Evolutionary conservation across 805 yeast species (phyloP), one percentile per base, ranked within the genome.

Genomic region (Metschnikowia drakensbergensis): DNA sequence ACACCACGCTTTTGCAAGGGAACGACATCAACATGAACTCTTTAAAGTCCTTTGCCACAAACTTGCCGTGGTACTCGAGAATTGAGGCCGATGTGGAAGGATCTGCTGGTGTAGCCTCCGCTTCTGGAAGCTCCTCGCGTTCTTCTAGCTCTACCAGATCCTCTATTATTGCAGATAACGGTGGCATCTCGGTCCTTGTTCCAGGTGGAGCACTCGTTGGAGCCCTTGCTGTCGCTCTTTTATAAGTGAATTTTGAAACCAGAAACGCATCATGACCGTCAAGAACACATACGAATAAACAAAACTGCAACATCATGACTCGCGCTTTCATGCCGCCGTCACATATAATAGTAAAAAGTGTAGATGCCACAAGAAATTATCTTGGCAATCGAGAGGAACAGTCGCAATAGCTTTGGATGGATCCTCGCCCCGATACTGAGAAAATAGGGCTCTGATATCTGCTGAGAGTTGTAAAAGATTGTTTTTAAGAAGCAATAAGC

Each of bases 301-400:
- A 37, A 3, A n/a, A 11, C 22, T 4, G 30, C 6, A 26, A 13
- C 13, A 11, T 4, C n/a, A 11, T n/a, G 11, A 25, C 40, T 26
- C 6, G 40, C 26, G 13, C 23, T 17, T 22, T 39, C n/a, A 39
- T 7, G 33, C 27, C 2, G 65, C 66, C 1, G 75, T 70, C 34
- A 71, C 51, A 51, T 62, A 69, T 36, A 72, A 55, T 10, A 67
- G 47, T 25, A 72, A 43, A 46, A 66, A 72, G 49, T 72, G 67
- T 25, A 72, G 50, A 41, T 61, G 69, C 77, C 77, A 72, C 48
- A 71, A 55, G 38, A 71, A 63, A 49, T 71, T 70, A 53, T 72
- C 77, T 13, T 63, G 43, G 45, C 74, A 68, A 40, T 72, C 76
- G 6, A 61, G 51, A 2, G 76, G 76, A 10, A 71, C 59, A 6